Percentiles rank a stretch among this genome's conserved stretches.
phyloP scores from a whole-genome alignment of 768 basidiomycete species.

The Tricholoma furcatifolium region DNA sequence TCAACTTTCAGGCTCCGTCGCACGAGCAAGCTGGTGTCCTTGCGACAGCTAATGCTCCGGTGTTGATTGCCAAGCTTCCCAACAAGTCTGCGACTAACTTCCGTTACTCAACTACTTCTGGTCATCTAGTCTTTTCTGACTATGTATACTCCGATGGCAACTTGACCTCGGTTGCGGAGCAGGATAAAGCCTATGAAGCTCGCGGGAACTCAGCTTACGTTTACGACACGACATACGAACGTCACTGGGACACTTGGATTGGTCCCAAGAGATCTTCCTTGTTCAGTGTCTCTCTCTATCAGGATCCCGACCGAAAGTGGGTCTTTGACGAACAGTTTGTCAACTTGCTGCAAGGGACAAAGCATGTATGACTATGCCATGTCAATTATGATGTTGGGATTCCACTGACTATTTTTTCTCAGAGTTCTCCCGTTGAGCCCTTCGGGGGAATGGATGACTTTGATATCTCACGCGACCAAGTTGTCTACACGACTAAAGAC shows the following conservation, averaged over 20 bases:
- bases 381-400: no score
- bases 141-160: constrained; percentile 77
- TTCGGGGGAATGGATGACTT: constrained; percentile 87
- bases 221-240: constrained; percentile 64
- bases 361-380: constrained; percentile 54
- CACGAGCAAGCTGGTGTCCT: constrained; percentile 25
- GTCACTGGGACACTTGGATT: constrained; percentile 83
- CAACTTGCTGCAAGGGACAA: constrained; percentile 64
- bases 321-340: constrained; percentile 48
- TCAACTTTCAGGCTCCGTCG: constrained; percentile 40
- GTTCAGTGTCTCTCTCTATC: constrained; percentile 62
- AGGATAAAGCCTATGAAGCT: constrained; percentile 71
- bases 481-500: constrained; percentile 88
- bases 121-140: constrained; percentile 81
- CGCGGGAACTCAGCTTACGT: constrained; percentile 72
- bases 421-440: constrained; percentile 80
- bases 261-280: constrained; percentile 70
- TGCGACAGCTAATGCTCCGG: constrained; percentile 35
- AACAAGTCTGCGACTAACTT: constrained; percentile 71
- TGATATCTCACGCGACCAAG: constrained; percentile 62
- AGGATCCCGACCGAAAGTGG: constrained; percentile 52
- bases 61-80: constrained; percentile 64
- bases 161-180: constrained; percentile 61
- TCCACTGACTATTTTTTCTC: constrained; percentile 2
- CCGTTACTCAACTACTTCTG: constrained; percentile 53